Base-by-base conservation (phyloP, 257 asterid genomes). In the Penstemon eatonii region DNA sequence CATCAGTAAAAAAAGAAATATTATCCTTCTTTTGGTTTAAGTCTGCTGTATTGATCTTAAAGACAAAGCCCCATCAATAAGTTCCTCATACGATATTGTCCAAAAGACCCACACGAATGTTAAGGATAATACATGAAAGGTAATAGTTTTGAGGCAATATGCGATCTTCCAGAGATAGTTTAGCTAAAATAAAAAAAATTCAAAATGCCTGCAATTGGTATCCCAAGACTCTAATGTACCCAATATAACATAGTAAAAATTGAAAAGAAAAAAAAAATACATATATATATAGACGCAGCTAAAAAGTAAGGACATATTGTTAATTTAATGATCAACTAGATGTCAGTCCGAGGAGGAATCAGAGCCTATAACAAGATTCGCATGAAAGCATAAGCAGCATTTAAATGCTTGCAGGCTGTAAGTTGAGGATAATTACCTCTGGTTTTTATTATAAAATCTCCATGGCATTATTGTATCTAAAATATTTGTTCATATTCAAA, bases 331-430 rank as follows among this genome's bases (percentile, higher is more conserved):
- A 67, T 39, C 65, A 46, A 53, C 57, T 56, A 57, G 18, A 46
- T 9, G 37, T 6, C 40, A 19, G 11, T 15, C 60, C 33, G 44
- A 40, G 68, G 57, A 57, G 69, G n/a, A 44, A 54, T 65, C 69
- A 54, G 65, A 19, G 58, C 37, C 45, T 39, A 62, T 45, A 66
- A 63, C 57, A 66, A 36, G 3, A 18, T 52, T 41, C 11, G 47
- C 38, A 12, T 45, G 11, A 3, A 58, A 57, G 68, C 63, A 73
- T 43, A 61, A 25, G 55, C 53, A 68, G 37, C 54, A 40, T 39
- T 41, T 62, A 3, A 58, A n/a, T 56, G 46, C 65, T 37, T 49
- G 42, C 65, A 68, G 45, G 69, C 42, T 67, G n/a, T 10, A 4
- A 46, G 10, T 49, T 45, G 44, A 37, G 39, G 15, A 55, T 44